Conservation (phyloP, 495 filamentous ascomycete species). For the Evernia prunastri region DNA sequence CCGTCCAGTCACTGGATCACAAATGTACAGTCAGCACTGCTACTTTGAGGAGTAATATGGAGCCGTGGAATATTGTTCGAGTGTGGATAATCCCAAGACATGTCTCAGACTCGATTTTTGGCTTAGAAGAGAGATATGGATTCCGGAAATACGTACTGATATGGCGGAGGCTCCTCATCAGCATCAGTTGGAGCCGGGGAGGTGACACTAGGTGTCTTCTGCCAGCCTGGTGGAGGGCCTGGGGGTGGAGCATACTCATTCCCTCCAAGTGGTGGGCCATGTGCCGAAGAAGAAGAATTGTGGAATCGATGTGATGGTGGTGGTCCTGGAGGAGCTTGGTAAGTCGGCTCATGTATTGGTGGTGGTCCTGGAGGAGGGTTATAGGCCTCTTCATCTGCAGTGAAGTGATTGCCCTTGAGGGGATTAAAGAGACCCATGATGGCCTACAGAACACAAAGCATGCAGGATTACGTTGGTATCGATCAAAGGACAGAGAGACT, state of each 20-base stretch:
- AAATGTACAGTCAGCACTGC: background rate
- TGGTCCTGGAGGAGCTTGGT: constrained; percentile 25
- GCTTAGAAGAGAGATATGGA: background rate
- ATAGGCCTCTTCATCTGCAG: constrained; percentile 10
- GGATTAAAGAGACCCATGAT: constrained; percentile 26
- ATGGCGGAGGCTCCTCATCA: constrained; percentile 44
- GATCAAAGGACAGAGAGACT: background rate
- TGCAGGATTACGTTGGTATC: background rate
- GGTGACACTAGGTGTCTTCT: constrained; percentile 22
- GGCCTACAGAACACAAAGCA: background rate
- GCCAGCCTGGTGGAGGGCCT: constrained; percentile 27
- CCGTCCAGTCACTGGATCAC: constrained; percentile 57
- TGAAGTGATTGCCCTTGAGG: constrained; percentile 22
- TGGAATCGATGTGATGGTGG: constrained; percentile 36
- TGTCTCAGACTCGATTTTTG: background rate
- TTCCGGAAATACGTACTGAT: constrained; percentile 40
- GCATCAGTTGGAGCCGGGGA: constrained; percentile 19
- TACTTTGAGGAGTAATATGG: background rate
- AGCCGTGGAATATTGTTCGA: too few relatives aligned
- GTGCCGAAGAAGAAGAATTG: constrained; percentile 16
- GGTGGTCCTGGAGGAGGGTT: constrained; percentile 16
- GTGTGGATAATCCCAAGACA: background rate
- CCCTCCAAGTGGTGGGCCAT: constrained; percentile 9
- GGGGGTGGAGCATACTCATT: constrained; percentile 30
- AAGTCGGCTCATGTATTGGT: constrained; percentile 6